phyloP scores from a whole-genome alignment of 768 basidiomycete genomes.

The Ramaria sp. region DNA sequence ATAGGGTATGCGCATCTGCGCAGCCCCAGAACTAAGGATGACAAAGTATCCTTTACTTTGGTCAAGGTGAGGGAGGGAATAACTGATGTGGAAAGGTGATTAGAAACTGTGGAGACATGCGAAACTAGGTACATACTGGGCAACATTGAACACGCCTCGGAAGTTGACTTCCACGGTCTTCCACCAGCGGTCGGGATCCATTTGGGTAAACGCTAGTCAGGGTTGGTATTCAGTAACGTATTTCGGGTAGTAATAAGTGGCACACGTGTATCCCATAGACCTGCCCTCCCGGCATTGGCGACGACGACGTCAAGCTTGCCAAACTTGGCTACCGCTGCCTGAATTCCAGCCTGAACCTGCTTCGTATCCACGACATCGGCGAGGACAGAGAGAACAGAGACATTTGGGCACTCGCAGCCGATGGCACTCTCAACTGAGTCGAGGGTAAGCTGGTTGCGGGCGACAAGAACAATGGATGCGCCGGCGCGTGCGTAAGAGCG shows the following conservation, averaged over 20 bases:
- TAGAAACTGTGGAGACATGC: no score
- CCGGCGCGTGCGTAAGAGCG: slow-evolving; percentile 19
- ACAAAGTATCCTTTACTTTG: no score
- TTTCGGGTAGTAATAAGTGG: background rate
- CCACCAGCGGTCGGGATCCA: slow-evolving; percentile 11
- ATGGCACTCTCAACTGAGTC: slow-evolving; percentile 15
- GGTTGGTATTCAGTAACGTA: background rate
- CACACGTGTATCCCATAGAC: background rate
- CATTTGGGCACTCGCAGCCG: slow-evolving; percentile 1
- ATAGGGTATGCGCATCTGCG: slow-evolving; percentile 1
- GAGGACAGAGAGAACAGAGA: slow-evolving; percentile 13
- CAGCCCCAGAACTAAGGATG: no score
- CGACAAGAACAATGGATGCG: slow-evolving; percentile 16
- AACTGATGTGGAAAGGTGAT: no score
- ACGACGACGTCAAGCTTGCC: slow-evolving; percentile 21
- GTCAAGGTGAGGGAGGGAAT: no score
- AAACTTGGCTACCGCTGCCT: slow-evolving; percentile 14
- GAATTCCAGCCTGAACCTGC: slow-evolving; percentile 16
- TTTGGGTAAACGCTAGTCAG: background rate
- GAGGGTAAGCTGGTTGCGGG: slow-evolving; percentile 14
- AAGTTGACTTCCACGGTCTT: no score
- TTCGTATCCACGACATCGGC: slow-evolving; percentile 18
- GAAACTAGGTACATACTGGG: no score
- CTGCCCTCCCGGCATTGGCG: slow-evolving; percentile 17
- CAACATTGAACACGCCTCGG: no score